Base-by-base conservation (phyloP, 768 basidiomycete species). In the Melanogaster broomeanus region DNA sequence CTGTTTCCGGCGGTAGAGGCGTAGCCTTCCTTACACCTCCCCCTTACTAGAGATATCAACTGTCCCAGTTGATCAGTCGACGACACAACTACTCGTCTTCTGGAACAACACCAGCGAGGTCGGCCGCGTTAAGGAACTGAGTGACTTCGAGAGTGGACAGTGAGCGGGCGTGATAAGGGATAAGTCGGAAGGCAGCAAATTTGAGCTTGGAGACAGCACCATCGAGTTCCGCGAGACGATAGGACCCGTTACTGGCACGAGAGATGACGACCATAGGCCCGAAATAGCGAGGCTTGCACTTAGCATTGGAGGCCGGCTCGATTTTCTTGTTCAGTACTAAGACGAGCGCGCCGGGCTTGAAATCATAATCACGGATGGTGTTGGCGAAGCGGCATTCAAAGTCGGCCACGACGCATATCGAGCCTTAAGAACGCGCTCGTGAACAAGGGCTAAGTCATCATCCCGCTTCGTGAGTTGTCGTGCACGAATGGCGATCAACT, bases 321-420 rank as follows among this genome's bases (percentile, higher is more conserved):
- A 65, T 57, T 2, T 52, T 48, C 10, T 56, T 63, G 50, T 72
- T 66, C 3, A 65, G 54, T 2, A 71, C 52, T 1, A 73, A 60
- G 0, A 73, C 66, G 0, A 73, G 54, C 5, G 41, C 50, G 10
- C 69, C 68, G 4, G 56, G 62, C 22, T 53, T 25, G 51, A 69
- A 69, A 42, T 67, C 39, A 43, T 58, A 63, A 35, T 66, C 55
- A 10, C 31, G 43, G 16, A 72, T 65, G 0, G 57, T 49, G 7
- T 28, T 38, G 1, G 41, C 39, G 44, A 58, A 55, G 15, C 56
- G 51, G 4, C 33, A 30, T 31, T 61, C 55, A 39, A 68, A 65
- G n/a, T 49, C 8, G 8, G 35, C 27, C 22, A 54, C 44, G 47
- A 47, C 3, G 31, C 16, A 18, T n/a, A 37, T 3, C 45, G 12